Conservation (phyloP, 2,329 filamentous ascomycete species). For the Trichoderma semiorbis region DNA sequence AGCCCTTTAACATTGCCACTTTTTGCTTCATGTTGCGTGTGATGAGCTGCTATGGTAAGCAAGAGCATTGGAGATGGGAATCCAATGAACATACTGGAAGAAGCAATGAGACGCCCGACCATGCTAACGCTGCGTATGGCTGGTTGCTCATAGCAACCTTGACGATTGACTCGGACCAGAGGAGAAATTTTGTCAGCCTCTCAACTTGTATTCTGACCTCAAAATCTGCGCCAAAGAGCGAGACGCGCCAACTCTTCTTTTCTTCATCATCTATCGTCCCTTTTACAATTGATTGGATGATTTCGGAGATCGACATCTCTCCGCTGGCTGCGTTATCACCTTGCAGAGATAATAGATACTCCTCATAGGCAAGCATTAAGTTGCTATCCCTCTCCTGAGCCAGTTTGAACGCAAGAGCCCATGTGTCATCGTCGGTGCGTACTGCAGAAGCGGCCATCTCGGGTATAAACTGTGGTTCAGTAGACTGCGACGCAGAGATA, state of each 20-base stretch:
- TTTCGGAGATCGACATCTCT: not conserved
- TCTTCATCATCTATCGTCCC: constrained; percentile 16
- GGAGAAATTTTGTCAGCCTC: constrained; percentile 24
- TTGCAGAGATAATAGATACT: not conserved
- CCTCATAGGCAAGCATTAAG: not conserved
- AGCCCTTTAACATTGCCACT: constrained; percentile 24
- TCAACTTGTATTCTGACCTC: constrained; percentile 24
- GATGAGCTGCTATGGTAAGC: constrained; percentile 16
- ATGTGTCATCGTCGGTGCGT: not conserved
- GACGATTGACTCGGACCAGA: constrained; percentile 25
- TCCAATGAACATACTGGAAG: constrained; percentile 21
- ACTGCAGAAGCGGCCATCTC: not conserved
- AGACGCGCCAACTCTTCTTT: constrained; percentile 23
- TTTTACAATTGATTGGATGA: not conserved
- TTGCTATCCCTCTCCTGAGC: not conserved
- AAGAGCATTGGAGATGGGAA: not conserved
- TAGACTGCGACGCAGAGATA: not conserved
- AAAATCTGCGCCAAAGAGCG: constrained; percentile 21
- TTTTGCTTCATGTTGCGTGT: constrained; percentile 17
- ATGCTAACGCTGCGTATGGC: constrained; percentile 26
- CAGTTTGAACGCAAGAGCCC: not conserved
- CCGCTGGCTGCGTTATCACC: not conserved
- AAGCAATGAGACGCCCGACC: constrained; percentile 26
- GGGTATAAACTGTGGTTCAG: not conserved
- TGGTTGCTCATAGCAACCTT: constrained; percentile 23